Evolutionary conservation across 2,329 filamentous ascomycete genomes (phyloP), one percentile per base, ranked within the genome.

Genomic region (Cercospora nicotianae): DNA sequence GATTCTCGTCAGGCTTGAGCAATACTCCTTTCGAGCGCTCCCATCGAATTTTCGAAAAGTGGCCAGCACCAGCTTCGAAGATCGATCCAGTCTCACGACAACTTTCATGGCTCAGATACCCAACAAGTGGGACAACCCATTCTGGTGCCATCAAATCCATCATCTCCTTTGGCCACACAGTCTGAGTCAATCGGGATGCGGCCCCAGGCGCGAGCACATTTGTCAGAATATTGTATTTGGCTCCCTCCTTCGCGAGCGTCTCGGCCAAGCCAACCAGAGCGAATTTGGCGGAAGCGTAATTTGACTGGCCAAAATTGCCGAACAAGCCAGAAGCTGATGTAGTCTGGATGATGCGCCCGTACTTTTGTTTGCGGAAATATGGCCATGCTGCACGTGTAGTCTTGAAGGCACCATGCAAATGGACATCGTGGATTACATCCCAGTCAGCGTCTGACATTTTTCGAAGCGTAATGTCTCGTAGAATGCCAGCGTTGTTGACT

Each of bases 311-410:
- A 79, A 98, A 98, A 86, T 97, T 98, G 75, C 94, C 95, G 79
- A 98, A 98, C 80, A 98, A 96, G 81, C 95, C 94, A 75, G 91
- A 95, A 60, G 94, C 97, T 33, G 92, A 96, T 30, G 94, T 94
- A 51, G 94, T 98, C 85, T 98, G 98, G 77, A 98, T 86, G 69
- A 98, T 89, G 75, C 94, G 92, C 73, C 94, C 94, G 77, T 97
- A 98, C 85, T 96, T 97, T 81, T 98, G 95, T 85, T 97, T 97
- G 78, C 94, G 88, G 87, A 98, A 97, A 82, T 97, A 91, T 57
- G 94, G 94, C 93, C 94, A 98, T n/a, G 94, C 94, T 67, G 94
- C 95, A 87, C 96, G 96, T 78, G 93, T 94, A 71, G 94, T 89
- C 84, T 96, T 96, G 85, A 96, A 98, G 68, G 94, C 98, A 73